Evolutionary conservation across 257 asterid species (phyloP), one percentile per base, ranked within the genome.

Genomic region (Parsonsia alboflavescens): DNA sequence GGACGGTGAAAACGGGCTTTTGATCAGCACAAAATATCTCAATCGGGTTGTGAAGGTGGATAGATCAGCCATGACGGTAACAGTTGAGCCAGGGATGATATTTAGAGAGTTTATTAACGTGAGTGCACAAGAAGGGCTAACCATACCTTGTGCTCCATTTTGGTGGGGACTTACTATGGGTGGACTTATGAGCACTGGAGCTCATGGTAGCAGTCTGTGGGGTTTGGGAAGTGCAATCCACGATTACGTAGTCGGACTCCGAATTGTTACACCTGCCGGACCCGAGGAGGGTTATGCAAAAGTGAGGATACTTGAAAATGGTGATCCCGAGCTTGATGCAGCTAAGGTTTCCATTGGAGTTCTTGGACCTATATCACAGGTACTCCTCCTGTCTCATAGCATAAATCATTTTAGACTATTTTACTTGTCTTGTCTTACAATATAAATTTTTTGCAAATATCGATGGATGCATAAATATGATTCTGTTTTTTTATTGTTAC

Each of bases 121-220:
- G 21, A 64, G 69, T 36, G 69, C 69, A 24, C 36, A 36, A 67
- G 78, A 70, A 4, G 78, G 84, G 4, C 5, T 80, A 1, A 78
- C 77, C 12, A 41, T 80, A 41, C 81, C 81, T 59, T 80, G 72
- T 15, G 21, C 75, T 13, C 84, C 84, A 10, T 80, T 72, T 11
- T 76, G 84, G 81, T 80, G 84, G 84, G 81, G 81, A 7, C 24
- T 80, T 22, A 80, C 81, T 0, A 65, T 80, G 2, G 84, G 84
- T 17, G 81, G 84, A 0, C 69, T 76, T 2, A 17, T 61, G 78
- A 26, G 69, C 13, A 64, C 69, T 0, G 69, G 69, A 16, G 69
- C 69, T 16, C 69, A 64, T 41, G 69, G 84, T 26, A 80, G 84
- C 71, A 39, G 72, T 8, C 54, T 80, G 0, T 76, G 81, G 81